Conservation (phyloP, 495 filamentous ascomycete genomes). For the Neurospora sp. region DNA sequence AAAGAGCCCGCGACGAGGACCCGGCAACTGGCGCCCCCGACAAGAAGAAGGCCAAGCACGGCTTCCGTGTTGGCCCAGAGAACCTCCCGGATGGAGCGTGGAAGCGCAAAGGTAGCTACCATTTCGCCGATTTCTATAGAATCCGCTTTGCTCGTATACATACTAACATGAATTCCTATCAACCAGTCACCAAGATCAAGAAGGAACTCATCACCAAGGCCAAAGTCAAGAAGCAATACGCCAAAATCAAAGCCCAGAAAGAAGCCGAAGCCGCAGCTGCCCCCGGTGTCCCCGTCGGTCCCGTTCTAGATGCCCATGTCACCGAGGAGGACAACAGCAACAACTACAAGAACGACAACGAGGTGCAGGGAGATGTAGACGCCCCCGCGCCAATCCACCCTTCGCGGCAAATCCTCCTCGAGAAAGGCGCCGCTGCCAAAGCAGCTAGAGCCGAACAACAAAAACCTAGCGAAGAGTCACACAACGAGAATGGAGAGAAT, state of each 20-base stretch:
- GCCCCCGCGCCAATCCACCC: background rate
- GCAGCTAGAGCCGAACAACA: constrained; percentile 5
- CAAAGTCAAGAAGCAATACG: constrained; percentile 87
- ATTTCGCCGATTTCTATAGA: background rate
- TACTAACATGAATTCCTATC: constrained; percentile 7
- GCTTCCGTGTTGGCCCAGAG: constrained; percentile 71
- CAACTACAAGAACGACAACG: background rate
- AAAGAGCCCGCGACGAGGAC: constrained; percentile 47
- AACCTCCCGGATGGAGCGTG: constrained; percentile 90
- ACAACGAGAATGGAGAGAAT: background rate
- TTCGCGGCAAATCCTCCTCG: background rate
- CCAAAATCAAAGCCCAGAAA: constrained; percentile 62
- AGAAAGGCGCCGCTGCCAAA: constrained; percentile 13
- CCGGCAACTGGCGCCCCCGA: constrained; percentile 17
- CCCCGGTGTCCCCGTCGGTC: background rate
- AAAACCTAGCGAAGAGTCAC: background rate
- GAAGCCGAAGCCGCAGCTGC: constrained; percentile 1
- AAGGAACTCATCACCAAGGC: constrained; percentile 82
- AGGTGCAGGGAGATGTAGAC: background rate
- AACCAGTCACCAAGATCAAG: constrained; percentile 82
- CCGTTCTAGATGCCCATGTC: background rate
- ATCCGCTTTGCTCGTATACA: background rate
- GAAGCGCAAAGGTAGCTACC: constrained; percentile 67
- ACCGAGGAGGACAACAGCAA: background rate
- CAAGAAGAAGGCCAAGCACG: constrained; percentile 39